Evolutionary conservation across 305 asterid species (phyloP).

Genomic region (Solanum hybrid): DNA sequence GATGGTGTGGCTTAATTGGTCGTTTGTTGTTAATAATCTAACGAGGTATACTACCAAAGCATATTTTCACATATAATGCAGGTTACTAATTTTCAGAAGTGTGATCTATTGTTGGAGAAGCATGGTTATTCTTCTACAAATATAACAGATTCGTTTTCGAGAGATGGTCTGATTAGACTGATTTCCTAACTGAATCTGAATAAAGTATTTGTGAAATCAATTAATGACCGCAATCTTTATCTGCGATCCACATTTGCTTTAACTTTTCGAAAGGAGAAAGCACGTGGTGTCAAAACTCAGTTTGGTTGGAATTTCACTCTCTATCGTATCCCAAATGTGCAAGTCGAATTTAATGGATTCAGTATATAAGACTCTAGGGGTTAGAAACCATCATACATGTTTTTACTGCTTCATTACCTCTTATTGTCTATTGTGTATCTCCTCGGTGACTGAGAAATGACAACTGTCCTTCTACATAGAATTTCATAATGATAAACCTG

Average conservation of each 20-base stretch:
- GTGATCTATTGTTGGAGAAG: background rate
- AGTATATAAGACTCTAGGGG: background rate
- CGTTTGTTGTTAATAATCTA: background rate
- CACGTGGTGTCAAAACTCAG: background rate
- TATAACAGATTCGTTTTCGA: background rate
- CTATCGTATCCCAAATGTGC: background rate
- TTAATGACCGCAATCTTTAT: background rate
- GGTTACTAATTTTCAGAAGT: background rate
- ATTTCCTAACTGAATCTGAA: background rate
- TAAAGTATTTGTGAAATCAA: background rate
- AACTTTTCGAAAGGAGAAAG: background rate
- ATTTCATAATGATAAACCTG: background rate
- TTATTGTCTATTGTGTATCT: background rate
- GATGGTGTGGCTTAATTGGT: background rate
- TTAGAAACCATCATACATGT: background rate
- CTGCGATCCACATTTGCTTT: background rate
- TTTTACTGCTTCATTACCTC: background rate
- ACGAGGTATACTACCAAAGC: background rate
- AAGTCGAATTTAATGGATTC: background rate
- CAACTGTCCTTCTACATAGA: background rate
- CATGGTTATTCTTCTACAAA: background rate
- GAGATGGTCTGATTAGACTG: background rate
- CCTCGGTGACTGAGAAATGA: background rate
- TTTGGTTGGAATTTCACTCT: background rate
- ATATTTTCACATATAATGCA: background rate